Conservation (phyloP, 2,329 filamentous ascomycete species). For the Penicillium crustosum region DNA sequence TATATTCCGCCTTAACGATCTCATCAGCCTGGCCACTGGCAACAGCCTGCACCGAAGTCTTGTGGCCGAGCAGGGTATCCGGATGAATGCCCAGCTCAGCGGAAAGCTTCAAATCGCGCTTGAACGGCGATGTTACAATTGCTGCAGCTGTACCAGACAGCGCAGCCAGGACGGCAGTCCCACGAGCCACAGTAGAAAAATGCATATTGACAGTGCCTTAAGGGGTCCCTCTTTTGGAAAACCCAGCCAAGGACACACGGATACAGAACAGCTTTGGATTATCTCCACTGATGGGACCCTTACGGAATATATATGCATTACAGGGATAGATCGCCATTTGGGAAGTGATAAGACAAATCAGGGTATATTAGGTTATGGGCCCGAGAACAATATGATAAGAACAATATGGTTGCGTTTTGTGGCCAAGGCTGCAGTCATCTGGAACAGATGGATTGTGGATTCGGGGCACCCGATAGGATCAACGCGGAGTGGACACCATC, state of each 20-base stretch:
- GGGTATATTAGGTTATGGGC: not conserved
- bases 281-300: not conserved
- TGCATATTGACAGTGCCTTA: slow-evolving; percentile 9
- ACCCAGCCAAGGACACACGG: not conserved
- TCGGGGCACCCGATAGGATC: slow-evolving; percentile 1
- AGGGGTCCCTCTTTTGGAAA: not conserved
- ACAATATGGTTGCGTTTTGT: slow-evolving; percentile 19
- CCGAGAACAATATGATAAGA: slow-evolving; percentile 15
- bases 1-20: slow-evolving; percentile 2
- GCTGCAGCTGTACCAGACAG: slow-evolving; percentile 9
- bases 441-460: not conserved
- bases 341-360: not conserved
- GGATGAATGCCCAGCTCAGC: slow-evolving; percentile 21
- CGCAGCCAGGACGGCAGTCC: slow-evolving; percentile 6
- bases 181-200: not conserved
- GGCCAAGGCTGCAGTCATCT: slow-evolving; percentile 8
- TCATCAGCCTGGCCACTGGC: not conserved
- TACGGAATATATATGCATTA: slow-evolving; percentile 10
- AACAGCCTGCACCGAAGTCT: slow-evolving; percentile 7
- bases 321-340: not conserved
- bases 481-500: not conserved
- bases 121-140: slow-evolving; percentile 1
- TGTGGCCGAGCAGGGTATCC: slow-evolving; percentile 10
- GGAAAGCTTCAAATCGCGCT: slow-evolving; percentile 18
- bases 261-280: not conserved